These are phyloP conservation scores for Rhodotorula sp. DNA, from an alignment of 1,284 basidiomycete species.

Conservation along the genomic window DNA sequence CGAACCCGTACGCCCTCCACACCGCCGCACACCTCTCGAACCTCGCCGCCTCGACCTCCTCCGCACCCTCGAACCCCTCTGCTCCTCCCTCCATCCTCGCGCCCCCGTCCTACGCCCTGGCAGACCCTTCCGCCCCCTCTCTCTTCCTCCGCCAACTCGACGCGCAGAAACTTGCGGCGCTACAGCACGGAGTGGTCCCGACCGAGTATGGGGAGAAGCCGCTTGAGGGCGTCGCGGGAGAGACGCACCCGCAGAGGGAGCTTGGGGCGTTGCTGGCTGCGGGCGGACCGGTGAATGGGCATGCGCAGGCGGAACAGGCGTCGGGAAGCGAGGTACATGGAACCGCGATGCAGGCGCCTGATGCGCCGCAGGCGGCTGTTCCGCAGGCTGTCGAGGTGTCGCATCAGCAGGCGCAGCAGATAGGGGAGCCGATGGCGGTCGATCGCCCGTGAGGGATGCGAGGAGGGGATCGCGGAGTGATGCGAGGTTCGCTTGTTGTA, in stretches of 20 bases:
- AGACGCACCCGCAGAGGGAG: slow-evolving; percentile 2
- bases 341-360: background rate
- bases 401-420: slow-evolving; percentile 6
- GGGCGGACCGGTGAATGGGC: slow-evolving; percentile 1
- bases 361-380: background rate
- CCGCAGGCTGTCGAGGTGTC: slow-evolving; percentile 4
- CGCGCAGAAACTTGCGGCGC: slow-evolving; percentile 32
- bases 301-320: background rate
- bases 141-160: slow-evolving; percentile 38
- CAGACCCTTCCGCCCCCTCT: slow-evolving; percentile 29
- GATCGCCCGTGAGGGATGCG: background rate
- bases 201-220: slow-evolving; percentile 18
- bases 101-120: slow-evolving; percentile 17
- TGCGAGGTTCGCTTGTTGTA: too few relatives aligned
- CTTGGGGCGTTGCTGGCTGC: slow-evolving; percentile 5
- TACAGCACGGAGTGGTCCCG: slow-evolving; percentile 6
- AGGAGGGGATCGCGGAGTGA: background rate
- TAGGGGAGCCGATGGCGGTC: slow-evolving; percentile 17
- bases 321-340: background rate
- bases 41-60: slow-evolving; percentile 23
- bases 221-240: slow-evolving; percentile 20
- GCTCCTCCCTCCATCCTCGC: slow-evolving; percentile 22
- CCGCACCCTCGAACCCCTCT: slow-evolving; percentile 4
- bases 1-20: slow-evolving; percentile 38
- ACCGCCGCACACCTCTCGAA: slow-evolving; percentile 26